Percentiles rank a stretch among this genome's conserved stretches.
Evolutionary conservation across 176 grass and related monocot species (phyloP).

Genomic region (Oryza brachyantha): DNA sequence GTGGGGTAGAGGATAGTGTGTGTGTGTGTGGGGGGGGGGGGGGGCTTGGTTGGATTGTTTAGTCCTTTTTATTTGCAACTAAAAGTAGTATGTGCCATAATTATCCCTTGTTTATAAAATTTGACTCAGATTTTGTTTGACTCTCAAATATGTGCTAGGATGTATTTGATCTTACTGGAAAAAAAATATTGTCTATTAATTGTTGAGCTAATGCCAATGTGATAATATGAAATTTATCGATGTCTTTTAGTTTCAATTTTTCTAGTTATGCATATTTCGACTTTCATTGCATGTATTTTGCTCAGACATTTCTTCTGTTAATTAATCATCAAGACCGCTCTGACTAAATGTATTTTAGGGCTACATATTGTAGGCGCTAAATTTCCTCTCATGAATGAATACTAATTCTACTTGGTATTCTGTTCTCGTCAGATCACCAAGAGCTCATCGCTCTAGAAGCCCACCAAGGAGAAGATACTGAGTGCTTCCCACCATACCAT

Average conservation of each 20-base stretch:
- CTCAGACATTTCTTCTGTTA: neutral
- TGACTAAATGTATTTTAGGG: neutral
- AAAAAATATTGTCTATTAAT: neutral
- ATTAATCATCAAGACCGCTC: neutral
- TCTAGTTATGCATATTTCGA: neutral
- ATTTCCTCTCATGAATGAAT: neutral
- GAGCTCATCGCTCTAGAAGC: constrained; percentile 51
- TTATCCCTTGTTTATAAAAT: neutral
- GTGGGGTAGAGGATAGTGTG: neutral
- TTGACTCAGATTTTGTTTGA: neutral
- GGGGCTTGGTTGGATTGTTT: no score
- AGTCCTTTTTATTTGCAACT: neutral
- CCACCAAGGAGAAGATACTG: constrained; percentile 66
- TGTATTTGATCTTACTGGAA: neutral
- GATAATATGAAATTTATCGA: neutral
- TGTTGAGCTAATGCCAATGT: neutral
- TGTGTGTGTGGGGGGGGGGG: no score
- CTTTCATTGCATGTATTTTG: neutral
- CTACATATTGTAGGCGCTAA: neutral
- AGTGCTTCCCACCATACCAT: constrained; percentile 27
- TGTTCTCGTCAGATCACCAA: constrained; percentile 40
- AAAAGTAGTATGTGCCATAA: no score
- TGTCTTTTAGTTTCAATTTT: neutral
- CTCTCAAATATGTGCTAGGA: neutral
- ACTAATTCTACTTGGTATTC: neutral